Conservation (phyloP, 1,139 yeast species). For the Magnusiomyces paraingens region DNA sequence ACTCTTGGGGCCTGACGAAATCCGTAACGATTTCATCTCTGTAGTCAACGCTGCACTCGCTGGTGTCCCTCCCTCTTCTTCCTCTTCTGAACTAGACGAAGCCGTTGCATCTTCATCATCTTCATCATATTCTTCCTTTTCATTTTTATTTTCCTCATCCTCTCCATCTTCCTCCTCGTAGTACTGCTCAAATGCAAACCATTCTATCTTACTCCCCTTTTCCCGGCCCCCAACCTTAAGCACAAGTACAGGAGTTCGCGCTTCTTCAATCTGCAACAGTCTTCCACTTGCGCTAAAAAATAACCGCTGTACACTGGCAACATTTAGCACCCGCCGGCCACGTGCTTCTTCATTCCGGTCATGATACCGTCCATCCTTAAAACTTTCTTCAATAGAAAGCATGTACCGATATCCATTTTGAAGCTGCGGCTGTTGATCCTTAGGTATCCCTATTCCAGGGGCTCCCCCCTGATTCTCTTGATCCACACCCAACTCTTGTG, state of each 20-base stretch:
- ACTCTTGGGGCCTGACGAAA: neutral
- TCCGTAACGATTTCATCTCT: neutral
- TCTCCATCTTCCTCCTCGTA: conserved; percentile 19
- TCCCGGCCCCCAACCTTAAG: conserved; percentile 36
- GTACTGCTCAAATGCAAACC: conserved; percentile 50
- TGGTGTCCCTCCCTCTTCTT: conserved; percentile 15
- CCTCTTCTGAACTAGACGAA: conserved; percentile 17
- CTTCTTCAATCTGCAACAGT: conserved; percentile 56
- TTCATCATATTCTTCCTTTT: conserved; percentile 26
- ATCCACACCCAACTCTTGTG: conserved; percentile 2
- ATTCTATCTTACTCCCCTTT: conserved; percentile 31
- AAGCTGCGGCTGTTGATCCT: too few species aligned
- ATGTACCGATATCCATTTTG: conserved; percentile 38
- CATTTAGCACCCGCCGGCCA: conserved; percentile 33
- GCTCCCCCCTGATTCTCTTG: conserved; percentile 6
- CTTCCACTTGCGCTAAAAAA: conserved; percentile 73
- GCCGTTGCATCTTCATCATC: conserved; percentile 18
- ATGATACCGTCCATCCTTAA: conserved; percentile 72
- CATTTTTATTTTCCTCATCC: conserved; percentile 16
- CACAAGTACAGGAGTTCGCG: conserved; percentile 63
- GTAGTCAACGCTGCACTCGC: neutral
- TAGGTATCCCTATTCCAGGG: too few species aligned
- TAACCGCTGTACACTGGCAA: conserved; percentile 45
- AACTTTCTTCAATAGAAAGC: conserved; percentile 49
- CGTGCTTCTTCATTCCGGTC: conserved; percentile 44